Percentiles rank a stretch among this genome's conserved stretches.
Evolutionary conservation across 306 rosid species (phyloP).

Genomic region (Sophora flavescens): DNA sequence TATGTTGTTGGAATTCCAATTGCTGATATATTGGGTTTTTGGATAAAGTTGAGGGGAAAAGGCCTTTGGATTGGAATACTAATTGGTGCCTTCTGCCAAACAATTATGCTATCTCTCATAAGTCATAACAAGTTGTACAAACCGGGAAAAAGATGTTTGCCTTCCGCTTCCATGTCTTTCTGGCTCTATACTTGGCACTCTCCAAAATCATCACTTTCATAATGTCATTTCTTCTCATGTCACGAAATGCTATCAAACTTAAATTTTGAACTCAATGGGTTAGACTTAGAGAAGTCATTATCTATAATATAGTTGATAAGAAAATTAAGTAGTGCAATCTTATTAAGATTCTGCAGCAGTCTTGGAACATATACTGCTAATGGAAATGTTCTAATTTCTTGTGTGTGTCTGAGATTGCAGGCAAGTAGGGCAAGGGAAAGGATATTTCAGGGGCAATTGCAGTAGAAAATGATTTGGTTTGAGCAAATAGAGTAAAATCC

Average conservation of each 20-base stretch:
- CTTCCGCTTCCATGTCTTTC: constrained; percentile 27
- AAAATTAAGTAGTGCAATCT: constrained; percentile 34
- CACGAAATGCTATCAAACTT: constrained; percentile 3
- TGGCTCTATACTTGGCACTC: not conserved
- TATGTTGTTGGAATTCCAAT: constrained; percentile 77
- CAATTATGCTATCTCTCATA: constrained; percentile 49
- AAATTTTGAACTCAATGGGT: not conserved
- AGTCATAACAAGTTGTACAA: constrained; percentile 59
- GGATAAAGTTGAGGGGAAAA: constrained; percentile 58
- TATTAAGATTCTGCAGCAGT: not conserved
- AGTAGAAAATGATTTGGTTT: constrained; percentile 43
- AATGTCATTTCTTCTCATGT: constrained; percentile 8
- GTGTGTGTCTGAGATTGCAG: constrained; percentile 53
- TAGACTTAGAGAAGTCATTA: constrained; percentile 32
- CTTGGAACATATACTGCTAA: constrained; percentile 1
- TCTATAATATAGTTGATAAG: not conserved
- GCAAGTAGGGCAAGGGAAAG: constrained; percentile 64
- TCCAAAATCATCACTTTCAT: not conserved
- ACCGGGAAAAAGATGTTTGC: constrained; percentile 74
- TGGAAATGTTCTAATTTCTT: constrained; percentile 15
- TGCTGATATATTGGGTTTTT: constrained; percentile 67
- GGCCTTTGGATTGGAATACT: constrained; percentile 84
- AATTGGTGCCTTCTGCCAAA: constrained; percentile 67
- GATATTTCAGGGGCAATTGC: constrained; percentile 51
- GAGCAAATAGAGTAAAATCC: constrained; percentile 1